A percentile compares a stretch with the other conserved stretches of the same genome.
Evolutionary conservation across 2,329 filamentous ascomycete species (phyloP).

Genomic region (Tolypocladium ophioglossoides): DNA sequence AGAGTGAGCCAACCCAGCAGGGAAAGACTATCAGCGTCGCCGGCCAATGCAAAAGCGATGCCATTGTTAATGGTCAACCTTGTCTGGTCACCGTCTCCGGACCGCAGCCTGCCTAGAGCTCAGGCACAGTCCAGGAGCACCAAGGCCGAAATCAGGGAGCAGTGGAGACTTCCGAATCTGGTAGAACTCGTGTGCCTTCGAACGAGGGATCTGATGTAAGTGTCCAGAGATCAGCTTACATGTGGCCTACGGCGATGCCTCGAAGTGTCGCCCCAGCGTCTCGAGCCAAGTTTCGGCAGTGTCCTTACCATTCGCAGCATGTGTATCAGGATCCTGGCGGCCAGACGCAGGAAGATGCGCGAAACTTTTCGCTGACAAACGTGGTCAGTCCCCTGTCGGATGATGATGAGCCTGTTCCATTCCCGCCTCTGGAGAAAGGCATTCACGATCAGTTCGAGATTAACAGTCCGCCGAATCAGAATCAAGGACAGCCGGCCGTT

Average conservation of each 20-base stretch:
- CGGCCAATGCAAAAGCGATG: neutral
- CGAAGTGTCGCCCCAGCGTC: neutral
- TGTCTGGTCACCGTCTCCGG: neutral
- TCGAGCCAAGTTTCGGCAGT: neutral
- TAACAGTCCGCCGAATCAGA: neutral
- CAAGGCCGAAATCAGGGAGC: neutral
- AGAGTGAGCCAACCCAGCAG: neutral
- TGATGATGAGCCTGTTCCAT: neutral
- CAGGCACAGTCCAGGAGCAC: constrained; percentile 4
- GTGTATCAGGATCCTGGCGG: neutral
- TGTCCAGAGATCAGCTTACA: neutral
- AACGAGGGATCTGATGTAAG: neutral
- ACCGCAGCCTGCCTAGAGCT: constrained; percentile 8
- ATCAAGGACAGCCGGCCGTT: neutral
- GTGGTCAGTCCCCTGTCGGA: neutral
- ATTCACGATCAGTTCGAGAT: neutral
- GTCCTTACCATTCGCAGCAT: neutral
- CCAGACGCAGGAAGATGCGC: neutral
- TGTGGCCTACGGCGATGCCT: neutral
- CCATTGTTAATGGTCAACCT: neutral
- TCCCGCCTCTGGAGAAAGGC: neutral
- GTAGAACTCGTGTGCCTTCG: neutral
- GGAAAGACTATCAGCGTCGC: neutral
- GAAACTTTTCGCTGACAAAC: neutral
- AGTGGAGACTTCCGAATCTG: neutral